Evolutionary conservation across 345 rosid genomes (phyloP), one percentile per base, ranked within the genome.

Genomic region (Turnera subulata): DNA sequence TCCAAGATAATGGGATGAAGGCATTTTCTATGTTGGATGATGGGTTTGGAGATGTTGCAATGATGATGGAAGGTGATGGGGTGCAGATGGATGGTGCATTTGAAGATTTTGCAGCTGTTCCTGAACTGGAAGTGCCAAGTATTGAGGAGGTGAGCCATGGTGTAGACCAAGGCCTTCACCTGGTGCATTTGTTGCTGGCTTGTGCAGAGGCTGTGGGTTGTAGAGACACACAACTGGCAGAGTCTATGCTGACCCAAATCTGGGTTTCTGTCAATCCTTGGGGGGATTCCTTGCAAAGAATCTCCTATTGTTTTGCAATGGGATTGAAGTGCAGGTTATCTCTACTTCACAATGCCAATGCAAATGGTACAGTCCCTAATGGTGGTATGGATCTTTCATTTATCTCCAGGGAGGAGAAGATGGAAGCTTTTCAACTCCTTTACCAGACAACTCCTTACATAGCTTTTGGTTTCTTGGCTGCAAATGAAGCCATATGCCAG

Each of bases 131-230:
- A 6, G 45, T 42, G 22, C 47, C 68, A 7, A 49, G 56, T 7
- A 50, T 50, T 50, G 71, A 58, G 17, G 66, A 52, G 49, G 76
- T 38, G 38, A 78, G 69, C 57, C 74, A 62, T 50, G 83, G 78
- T 16, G 84, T 78, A 50, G 81, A 82, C 69, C 82, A 78, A 61
- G 88, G 88, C 38, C 87, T 84, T 40, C 82, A 78, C 50, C 64
- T 84, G 73, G 85, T 84, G 39, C 91, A 84, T 66, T 60, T 68
- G 39, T 40, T 84, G 52, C 35, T 84, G 52, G 87, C 82, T 5
- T 81, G 90, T 49, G 86, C 86, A 2, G 90, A 84, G 78, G 90
- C 90, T 17, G 70, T 84, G 22, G 82, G 85, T 1, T 84, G 85
- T 50, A 71, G 87, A 18, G 91, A 84, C 58, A 61, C 53, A 1